Conservation (phyloP, 148 eudicot genomes). For the Vaccinium darrowii region DNA sequence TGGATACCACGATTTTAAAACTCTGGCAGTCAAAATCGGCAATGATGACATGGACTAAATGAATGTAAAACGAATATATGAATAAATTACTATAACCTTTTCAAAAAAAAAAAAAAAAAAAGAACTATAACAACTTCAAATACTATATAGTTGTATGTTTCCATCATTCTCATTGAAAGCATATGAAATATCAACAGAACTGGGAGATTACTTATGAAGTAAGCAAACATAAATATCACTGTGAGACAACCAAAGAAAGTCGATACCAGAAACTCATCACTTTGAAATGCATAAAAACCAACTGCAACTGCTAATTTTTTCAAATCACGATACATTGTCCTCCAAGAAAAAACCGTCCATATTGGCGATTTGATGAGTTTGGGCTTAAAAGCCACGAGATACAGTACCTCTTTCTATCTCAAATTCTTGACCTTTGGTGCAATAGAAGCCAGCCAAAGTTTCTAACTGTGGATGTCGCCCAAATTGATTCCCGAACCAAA, state of each 20-base stretch:
- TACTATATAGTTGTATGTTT: background rate
- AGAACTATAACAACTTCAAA: background rate
- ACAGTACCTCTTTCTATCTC: background rate
- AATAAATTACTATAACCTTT: too few relatives aligned
- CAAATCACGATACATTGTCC: background rate
- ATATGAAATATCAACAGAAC: background rate
- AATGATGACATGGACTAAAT: too few relatives aligned
- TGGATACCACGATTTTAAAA: too few relatives aligned
- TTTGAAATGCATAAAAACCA: background rate
- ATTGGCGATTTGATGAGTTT: background rate
- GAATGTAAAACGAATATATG: too few relatives aligned
- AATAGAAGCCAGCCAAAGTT: background rate
- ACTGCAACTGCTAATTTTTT: background rate
- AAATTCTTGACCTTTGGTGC: background rate
- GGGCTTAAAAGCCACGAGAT: background rate
- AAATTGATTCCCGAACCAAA: background rate
- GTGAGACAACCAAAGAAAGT: too few relatives aligned
- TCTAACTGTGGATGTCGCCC: background rate
- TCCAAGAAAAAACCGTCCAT: slow-evolving; percentile 3
- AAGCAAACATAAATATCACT: background rate
- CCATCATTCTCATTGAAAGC: background rate
- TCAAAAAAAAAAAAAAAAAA: too few relatives aligned
- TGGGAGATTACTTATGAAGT: background rate
- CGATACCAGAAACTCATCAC: background rate
- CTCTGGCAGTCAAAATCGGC: too few relatives aligned